A percentile compares a stretch with the other conserved stretches of the same genome.
Conservation (phyloP, 306 rosid species). For the Bauhinia variegata region DNA sequence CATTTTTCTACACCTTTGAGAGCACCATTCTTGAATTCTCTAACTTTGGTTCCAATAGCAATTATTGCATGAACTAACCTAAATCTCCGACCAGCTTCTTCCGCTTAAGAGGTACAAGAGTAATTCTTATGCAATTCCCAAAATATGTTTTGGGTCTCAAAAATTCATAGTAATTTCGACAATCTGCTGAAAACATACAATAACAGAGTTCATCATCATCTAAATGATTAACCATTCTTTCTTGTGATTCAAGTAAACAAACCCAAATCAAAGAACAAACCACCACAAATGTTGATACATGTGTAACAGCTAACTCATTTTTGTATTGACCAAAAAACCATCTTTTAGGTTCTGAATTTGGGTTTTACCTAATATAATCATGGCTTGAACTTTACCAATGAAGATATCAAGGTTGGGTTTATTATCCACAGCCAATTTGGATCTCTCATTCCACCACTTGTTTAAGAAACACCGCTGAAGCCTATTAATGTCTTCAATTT, state of each 20-base stretch:
- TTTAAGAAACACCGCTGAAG: not conserved
- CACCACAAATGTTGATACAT: constrained; percentile 12
- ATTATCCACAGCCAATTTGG: not conserved
- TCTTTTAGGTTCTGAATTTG: not conserved
- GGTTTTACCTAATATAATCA: not conserved
- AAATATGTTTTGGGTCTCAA: constrained; percentile 23
- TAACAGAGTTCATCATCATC: not conserved
- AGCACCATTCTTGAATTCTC: constrained; percentile 13
- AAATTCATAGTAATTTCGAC: constrained; percentile 29
- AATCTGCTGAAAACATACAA: constrained; percentile 26
- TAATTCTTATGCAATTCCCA: constrained; percentile 31
- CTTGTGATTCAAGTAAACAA: constrained; percentile 23
- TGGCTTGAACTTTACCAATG: not conserved
- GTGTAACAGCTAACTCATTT: not conserved
- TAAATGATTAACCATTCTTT: not conserved
- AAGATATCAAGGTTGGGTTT: no score
- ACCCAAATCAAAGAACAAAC: constrained; percentile 32
- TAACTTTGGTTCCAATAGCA: constrained; percentile 25
- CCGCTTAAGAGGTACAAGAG: not conserved
- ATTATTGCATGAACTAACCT: constrained; percentile 20
- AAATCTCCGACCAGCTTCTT: constrained; percentile 16
- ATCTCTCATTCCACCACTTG: not conserved
- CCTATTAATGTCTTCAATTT: not conserved
- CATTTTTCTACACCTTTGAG: constrained; percentile 21
- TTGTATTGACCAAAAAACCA: not conserved